Base-by-base conservation (phyloP, 1,284 basidiomycete genomes). In the Moesziomyces antarcticus region DNA sequence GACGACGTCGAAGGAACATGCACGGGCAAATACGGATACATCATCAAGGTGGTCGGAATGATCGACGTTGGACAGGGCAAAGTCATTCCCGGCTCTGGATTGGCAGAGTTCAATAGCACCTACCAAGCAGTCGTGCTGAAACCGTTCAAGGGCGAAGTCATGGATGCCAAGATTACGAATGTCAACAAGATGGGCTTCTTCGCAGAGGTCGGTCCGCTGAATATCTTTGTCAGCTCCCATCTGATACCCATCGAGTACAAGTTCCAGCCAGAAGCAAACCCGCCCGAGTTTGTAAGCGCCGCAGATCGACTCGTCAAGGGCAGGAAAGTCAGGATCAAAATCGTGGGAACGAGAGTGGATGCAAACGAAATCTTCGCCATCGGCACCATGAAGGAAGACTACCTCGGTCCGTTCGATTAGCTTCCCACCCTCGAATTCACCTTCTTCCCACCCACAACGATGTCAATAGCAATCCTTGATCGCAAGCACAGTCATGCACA, bases 171-270 rank as follows among this genome's bases (percentile, higher is more conserved):
- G 9, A 96, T 99, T 25, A 92, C 91, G 75, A 95, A 93, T 74
- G 97, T 99, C 43, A 97, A 92, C 85, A 97, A 98, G 94, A 97
- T 97, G 94, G 95, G 95, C 7, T 97, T 98, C 86, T 97, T 98
- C 77, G 94, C 93, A 51, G 93, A 96, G 74, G 94, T 96, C 53
- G 97, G 97, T 42, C 97, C 96, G 11, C 50, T 84, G 20, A 79
- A 77, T 56, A 80, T 84, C 50, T 84, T 84, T 48, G 79, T 97
- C 22, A 96, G 94, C 20, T 92, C 93, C 73, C 95, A 97, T 86
- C 93, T 97, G 74, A 81, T 90, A 85, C 57, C 77, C 35, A 69
- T 77, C 46, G 78, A 97, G 96, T 79, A 80, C 68, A 77, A 73
- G 63, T 84, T 82, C 60, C 79, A 81, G 46, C 81, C 80, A 0